Percentiles rank a stretch among this genome's conserved stretches.
Evolutionary conservation across 2,329 filamentous ascomycete species (phyloP).

Genomic region (Verticillium nubilum): DNA sequence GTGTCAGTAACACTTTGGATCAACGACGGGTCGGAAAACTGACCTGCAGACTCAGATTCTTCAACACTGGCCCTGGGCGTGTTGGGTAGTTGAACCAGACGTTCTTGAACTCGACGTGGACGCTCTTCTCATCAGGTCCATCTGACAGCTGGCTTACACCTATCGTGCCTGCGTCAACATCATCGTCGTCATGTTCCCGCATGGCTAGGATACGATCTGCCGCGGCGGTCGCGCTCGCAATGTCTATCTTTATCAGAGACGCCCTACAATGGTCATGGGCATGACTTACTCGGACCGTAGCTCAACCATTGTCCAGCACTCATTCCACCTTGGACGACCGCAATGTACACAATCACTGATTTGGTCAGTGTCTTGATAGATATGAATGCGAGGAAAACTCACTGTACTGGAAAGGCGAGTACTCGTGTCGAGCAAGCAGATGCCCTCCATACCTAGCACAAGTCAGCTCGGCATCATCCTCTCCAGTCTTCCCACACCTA

Average conservation of each 20-base stretch:
- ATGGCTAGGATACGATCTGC: constrained; percentile 11
- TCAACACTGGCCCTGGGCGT: constrained; percentile 3
- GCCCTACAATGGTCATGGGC: neutral
- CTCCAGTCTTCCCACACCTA: constrained; percentile 18
- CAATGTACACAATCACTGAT: constrained; percentile 13
- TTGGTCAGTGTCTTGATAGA: neutral
- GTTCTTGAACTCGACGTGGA: constrained; percentile 14
- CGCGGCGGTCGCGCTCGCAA: constrained; percentile 11
- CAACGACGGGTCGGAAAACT: neutral
- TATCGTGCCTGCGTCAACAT: constrained; percentile 20
- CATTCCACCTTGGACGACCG: constrained; percentile 12
- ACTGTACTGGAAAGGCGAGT: constrained; percentile 14
- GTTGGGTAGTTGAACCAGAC: constrained; percentile 17
- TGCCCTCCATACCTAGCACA: constrained; percentile 8
- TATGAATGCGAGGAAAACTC: neutral
- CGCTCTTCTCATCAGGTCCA: constrained; percentile 2
- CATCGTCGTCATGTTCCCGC: constrained; percentile 22
- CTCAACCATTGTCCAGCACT: constrained; percentile 12
- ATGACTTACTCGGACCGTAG: constrained; percentile 9
- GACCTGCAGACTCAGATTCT: neutral
- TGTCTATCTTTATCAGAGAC: constrained; percentile 3
- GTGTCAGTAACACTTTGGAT: neutral
- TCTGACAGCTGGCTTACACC: neutral
- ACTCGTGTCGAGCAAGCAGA: constrained; percentile 9
- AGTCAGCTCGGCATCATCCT: neutral